Conservation (phyloP, 768 basidiomycete species). For the Suillus cothurnatus region DNA sequence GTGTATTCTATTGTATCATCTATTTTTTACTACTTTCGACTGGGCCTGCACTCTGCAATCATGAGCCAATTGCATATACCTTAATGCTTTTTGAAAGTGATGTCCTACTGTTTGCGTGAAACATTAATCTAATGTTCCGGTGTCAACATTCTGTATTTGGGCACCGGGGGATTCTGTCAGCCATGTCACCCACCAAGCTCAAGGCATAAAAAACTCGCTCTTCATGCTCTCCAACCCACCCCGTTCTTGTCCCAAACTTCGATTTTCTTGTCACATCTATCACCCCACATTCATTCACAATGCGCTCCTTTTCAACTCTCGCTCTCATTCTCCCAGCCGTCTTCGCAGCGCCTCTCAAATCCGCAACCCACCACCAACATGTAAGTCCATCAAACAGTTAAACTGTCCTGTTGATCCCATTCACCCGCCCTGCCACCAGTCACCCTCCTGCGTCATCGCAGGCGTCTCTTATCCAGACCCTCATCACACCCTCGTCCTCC, state of each 20-base stretch:
- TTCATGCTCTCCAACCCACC: neutral
- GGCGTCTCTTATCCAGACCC: conserved; percentile 28
- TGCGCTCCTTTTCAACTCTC: conserved; percentile 22
- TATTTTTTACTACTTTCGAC: conserved; percentile 5
- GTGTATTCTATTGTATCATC: conserved; percentile 29
- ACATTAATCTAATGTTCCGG: too few relatives aligned
- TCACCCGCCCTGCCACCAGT: conserved; percentile 11
- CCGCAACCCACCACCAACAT: neutral
- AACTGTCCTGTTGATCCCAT: neutral
- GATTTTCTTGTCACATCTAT: neutral
- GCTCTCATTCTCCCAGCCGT: conserved; percentile 21
- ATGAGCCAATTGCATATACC: neutral
- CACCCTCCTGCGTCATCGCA: conserved; percentile 25
- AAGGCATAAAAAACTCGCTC: neutral
- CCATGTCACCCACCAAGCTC: conserved; percentile 6
- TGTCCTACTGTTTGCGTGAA: too few relatives aligned
- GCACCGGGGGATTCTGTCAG: neutral
- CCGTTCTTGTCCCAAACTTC: neutral
- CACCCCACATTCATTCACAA: conserved; percentile 17
- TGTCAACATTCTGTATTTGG: too few relatives aligned
- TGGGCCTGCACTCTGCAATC: neutral
- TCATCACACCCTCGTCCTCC: conserved; percentile 23
- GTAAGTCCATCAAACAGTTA: neutral
- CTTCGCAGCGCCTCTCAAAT: conserved; percentile 21
- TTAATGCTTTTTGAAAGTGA: too few relatives aligned